Evolutionary conservation across 257 asterid species (phyloP), one percentile per base, ranked within the genome.

Genomic region (Rhazya stricta): DNA sequence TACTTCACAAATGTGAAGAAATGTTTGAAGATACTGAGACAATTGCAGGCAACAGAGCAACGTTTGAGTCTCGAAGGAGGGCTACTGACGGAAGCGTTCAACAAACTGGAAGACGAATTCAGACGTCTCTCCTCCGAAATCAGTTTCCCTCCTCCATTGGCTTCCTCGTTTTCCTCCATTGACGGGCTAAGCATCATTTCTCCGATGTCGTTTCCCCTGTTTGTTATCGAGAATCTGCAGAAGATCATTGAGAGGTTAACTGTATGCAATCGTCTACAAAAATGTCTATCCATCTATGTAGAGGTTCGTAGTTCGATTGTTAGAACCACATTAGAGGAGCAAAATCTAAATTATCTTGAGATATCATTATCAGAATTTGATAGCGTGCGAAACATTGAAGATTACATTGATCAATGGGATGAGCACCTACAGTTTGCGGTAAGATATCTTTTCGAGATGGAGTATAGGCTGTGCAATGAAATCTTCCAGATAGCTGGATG

Each of bases 351-450:
- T 56, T 94, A 91, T 81, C 78, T 89, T 73, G 87, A 84, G 41
- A 76, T 88, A 62, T 77, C 90, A 57, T 71, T 89, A 65, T 88
- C 92, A 23, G 93, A 87, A 79, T 70, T 69, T 21, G 91, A 83
- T 65, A 86, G 95, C n/a, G 89, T 83, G 30, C 79, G 86, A 78
- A 79, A 69, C 34, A 81, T 86, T 48, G 96, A 90, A 69, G 76
- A 74, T 51, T 78, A 83, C 69, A 74, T 94, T 27, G 83, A 84
- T 73, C 83, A 83, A 76, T 94, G 99, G 99, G 87, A 79, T 42
- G 73, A 79, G 79, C 88, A 92, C 81, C 81, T 94, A 88, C 90
- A 81, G 81, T 87, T 89, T 76, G 81, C 78, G 0, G 92, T 89
- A 75, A 88, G 84, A 79, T 41, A 82, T 73, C 62, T 94, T 85